These are phyloP conservation scores for Trichoderma koningii DNA, from an alignment of 2,329 filamentous ascomycete species.

Conservation along the genomic window DNA sequence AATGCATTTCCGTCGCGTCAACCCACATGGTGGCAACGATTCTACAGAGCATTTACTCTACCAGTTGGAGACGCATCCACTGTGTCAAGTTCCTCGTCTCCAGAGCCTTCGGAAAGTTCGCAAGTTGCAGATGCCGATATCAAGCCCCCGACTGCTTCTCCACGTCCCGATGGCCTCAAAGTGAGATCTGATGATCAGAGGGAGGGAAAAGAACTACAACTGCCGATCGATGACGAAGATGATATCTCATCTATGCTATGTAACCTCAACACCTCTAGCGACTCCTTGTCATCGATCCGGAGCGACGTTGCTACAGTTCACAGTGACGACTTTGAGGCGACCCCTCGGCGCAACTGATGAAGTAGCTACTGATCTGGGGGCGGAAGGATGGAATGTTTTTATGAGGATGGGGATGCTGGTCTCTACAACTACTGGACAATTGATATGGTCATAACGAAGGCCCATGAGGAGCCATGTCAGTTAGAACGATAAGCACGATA, in stretches of 20 bases:
- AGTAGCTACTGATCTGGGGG: no score
- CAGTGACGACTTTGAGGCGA: constrained; percentile 41
- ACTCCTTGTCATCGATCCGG: constrained; percentile 32
- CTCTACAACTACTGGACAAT: not conserved
- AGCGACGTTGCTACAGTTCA: constrained; percentile 42
- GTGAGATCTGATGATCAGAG: not conserved
- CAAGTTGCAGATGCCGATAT: not conserved
- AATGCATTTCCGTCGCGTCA: constrained; percentile 28
- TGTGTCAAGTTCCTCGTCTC: constrained; percentile 37
- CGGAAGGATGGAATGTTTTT: not conserved
- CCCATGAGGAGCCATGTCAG: no score
- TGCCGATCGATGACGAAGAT: not conserved
- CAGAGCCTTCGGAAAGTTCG: constrained; percentile 31
- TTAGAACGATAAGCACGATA: no score
- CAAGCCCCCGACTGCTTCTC: not conserved
- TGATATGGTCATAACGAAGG: no score
- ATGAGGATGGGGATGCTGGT: not conserved
- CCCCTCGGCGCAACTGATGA: not conserved
- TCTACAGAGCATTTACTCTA: constrained; percentile 35
- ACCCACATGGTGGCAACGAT: constrained; percentile 35
- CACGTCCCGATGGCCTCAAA: not conserved
- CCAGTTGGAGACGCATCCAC: constrained; percentile 43
- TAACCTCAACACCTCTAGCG: constrained; percentile 5
- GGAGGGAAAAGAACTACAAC: not conserved
- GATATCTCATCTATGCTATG: constrained; percentile 3